Base-by-base conservation (phyloP, 73 alveolate species). In the Paramecium octaurelia region DNA sequence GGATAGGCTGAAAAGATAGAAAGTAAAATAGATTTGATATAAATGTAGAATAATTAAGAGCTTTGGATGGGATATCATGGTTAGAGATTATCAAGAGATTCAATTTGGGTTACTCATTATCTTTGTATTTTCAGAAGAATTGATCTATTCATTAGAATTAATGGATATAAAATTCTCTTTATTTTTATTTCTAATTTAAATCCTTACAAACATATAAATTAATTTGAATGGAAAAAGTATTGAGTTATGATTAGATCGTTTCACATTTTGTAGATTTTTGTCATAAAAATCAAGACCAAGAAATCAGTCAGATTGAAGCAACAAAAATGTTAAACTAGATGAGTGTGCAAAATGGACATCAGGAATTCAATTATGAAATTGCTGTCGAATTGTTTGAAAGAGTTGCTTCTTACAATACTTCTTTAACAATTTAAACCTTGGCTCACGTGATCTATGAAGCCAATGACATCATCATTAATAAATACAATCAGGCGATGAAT, bases 341-440 rank as follows among this genome's bases (percentile, higher is more conserved):
- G 91, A 80, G 91, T 14, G 12, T 43, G 2, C 7, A 34, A 31
- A 80, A 80, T 48, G 75, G 75, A 40, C 57, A 42, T 43, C 27
- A 34, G 8, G 91, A 80, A 80, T 80, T 80, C 18, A 80, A 48
- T 80, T 80, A 80, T 44, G 91, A 80, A 38, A 44, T 80, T 18
- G 91, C 91, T 12, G 91, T 80, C 46, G 91, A 80, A 48, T 24
- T 80, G 31, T 80, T 80, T 80, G 91, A 80, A 38, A 40, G 91
- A 12, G 57, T 80, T 43, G 31, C 42, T 24, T 3, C 46, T 16
- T 44, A 44, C 12, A 31, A 80, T 4, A 14, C 35, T 6, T 29
- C 21, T 12, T 24, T 80, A 18, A 20, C 34, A 14, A 80, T 80
- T 31, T 20, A 42, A 38, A 27, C 42, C 4, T 24, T 80, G 20